phyloP scores from a whole-genome alignment of 352 stramenopile species.

The Globisporangium polare region DNA sequence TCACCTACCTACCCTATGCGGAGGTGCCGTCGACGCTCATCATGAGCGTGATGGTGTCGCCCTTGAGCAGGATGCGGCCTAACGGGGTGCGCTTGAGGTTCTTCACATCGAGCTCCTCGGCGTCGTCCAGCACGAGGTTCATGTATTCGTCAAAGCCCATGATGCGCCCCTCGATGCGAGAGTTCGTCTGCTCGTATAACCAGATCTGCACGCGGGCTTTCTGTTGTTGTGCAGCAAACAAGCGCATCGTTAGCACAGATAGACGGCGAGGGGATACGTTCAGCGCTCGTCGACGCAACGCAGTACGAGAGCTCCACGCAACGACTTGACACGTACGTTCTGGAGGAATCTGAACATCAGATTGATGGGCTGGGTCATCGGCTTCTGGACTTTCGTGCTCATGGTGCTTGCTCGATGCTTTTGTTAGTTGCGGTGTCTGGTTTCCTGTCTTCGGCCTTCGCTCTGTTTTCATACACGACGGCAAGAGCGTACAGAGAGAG shows the following conservation, averaged over 20 bases:
- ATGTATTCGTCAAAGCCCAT: constrained; percentile 99
- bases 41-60: constrained; percentile 99
- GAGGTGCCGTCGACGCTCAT: constrained; percentile 75
- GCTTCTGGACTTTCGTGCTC: constrained; percentile 96
- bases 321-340: constrained; percentile 70
- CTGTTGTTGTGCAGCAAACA: constrained; percentile 22
- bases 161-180: constrained; percentile 98
- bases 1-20: constrained; percentile 1
- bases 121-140: constrained; percentile 99
- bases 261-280: neutral
- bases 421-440: neutral
- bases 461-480: neutral
- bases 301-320: neutral
- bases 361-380: constrained; percentile 99
- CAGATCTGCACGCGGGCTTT: constrained; percentile 98
- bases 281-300: neutral
- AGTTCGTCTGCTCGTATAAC: constrained; percentile 99
- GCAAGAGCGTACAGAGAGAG: no score
- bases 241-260: constrained; percentile 2
- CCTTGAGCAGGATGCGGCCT: constrained; percentile 99
- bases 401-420: constrained; percentile 39
- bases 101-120: constrained; percentile 95
- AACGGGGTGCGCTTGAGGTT: constrained; percentile 92
- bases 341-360: constrained; percentile 99
- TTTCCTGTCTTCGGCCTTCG: neutral